These are phyloP conservation scores for Thelephora aurantiotincta DNA, from an alignment of 768 basidiomycete species.

Conservation along the genomic window DNA sequence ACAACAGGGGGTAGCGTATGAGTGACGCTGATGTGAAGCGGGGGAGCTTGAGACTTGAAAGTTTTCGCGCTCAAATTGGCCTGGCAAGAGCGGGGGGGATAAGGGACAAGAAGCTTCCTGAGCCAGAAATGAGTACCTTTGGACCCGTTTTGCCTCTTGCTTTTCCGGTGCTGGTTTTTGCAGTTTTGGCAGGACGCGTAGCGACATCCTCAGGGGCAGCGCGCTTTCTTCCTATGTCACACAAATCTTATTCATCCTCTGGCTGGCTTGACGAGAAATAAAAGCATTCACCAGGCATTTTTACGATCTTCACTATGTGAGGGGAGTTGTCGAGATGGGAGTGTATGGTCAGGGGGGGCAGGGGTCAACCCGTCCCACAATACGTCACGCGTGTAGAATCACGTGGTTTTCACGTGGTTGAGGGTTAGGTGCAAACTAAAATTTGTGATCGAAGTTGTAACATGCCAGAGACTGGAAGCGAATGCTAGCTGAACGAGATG, in stretches of 20 bases:
- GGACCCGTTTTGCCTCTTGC: not conserved
- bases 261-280: not conserved
- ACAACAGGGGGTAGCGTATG: constrained; percentile 39
- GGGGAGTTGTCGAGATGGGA: not conserved
- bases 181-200: not conserved
- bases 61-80: constrained; percentile 29
- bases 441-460: too few relatives aligned
- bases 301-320: not conserved
- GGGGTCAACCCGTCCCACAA: not conserved
- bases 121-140: not conserved
- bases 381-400: not conserved
- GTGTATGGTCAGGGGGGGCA: not conserved
- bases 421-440: not conserved
- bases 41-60: constrained; percentile 55
- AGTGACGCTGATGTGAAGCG: constrained; percentile 54
- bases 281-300: not conserved
- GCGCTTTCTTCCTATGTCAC: not conserved
- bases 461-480: not conserved
- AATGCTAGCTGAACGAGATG: not conserved
- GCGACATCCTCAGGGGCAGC: not conserved
- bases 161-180: not conserved
- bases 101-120: not conserved
- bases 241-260: not conserved
- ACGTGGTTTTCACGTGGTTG: not conserved
- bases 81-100: constrained; percentile 14